Percentiles rank a stretch among this genome's conserved stretches.
phyloP scores from a whole-genome alignment of 768 basidiomycete species.

The Clavaria fumosa region DNA sequence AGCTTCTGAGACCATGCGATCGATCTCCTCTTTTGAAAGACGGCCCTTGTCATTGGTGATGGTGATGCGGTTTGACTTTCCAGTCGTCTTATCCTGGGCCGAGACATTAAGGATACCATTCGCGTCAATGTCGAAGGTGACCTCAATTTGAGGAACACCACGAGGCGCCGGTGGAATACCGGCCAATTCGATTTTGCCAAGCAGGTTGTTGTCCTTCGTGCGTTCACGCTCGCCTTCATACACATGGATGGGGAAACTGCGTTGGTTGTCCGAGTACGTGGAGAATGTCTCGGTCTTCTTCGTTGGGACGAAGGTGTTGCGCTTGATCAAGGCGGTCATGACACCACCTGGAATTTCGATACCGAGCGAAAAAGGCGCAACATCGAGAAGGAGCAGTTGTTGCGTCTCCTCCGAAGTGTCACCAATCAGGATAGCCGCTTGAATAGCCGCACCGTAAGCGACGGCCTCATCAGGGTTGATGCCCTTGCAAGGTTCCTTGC shows the following conservation, averaged over 20 bases:
- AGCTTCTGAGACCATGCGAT: slow-evolving; percentile 23
- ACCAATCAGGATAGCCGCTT: slow-evolving; percentile 94
- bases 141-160: slow-evolving; percentile 70
- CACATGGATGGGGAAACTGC: slow-evolving; percentile 68
- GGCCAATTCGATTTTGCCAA: slow-evolving; percentile 69
- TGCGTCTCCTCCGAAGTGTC: slow-evolving; percentile 64
- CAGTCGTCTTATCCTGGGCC: slow-evolving; percentile 61
- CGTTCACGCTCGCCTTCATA: slow-evolving; percentile 70
- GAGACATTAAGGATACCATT: slow-evolving; percentile 65
- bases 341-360: slow-evolving; percentile 98
- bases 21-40: slow-evolving; percentile 3
- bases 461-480: slow-evolving; percentile 99
- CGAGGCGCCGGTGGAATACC: slow-evolving; percentile 70
- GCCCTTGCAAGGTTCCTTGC: slow-evolving; percentile 96
- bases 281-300: slow-evolving; percentile 94
- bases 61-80: slow-evolving; percentile 55
- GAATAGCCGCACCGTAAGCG: slow-evolving; percentile 97
- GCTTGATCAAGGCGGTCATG: slow-evolving; percentile 95
- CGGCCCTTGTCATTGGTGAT: slow-evolving; percentile 53
- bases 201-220: slow-evolving; percentile 71
- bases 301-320: slow-evolving; percentile 95
- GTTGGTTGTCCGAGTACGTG: slow-evolving; percentile 70
- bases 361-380: slow-evolving; percentile 89
- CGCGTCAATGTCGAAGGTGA: slow-evolving; percentile 70
- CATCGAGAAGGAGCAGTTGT: slow-evolving; percentile 94